Evolutionary conservation across 2,329 filamentous ascomycete species (phyloP), one percentile per base, ranked within the genome.

Genomic region (Purpureocillium takamizusanense): DNA sequence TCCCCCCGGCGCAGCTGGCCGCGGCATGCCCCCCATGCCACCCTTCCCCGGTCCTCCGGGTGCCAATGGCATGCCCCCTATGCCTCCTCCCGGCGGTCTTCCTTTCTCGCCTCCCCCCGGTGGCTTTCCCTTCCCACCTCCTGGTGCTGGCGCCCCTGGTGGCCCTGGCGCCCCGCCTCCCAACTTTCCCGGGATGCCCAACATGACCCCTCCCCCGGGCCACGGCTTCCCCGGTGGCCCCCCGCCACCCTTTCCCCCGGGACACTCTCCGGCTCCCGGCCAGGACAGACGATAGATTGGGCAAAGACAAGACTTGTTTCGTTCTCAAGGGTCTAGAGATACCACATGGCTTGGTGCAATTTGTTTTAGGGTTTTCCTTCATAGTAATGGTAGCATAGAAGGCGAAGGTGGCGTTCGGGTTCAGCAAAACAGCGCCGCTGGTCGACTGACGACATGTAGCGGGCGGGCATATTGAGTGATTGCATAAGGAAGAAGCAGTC

Each of bases 21-120:
- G 70, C 49, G 72, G 72, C 45, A 65, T 69, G 54, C 61, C 62
- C 28, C 59, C 61, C 16, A 63, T 68, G 49, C 63, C 65, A 29
- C 61, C 62, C 56, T 67, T 70, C 51, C 61, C 62, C 57, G 66
- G 69, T 51, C 60, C 65, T 4, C 59, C 65, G 2, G 59, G 58
- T 5, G 53, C 55, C 32, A 62, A 56, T 36, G 56, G 54, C 31
- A 37, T 57, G 15, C 54, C 51, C n/a, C 50, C 58, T 5, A 65
- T 68, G 30, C 65, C 65, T 11, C 62, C 65, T 21, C 56, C 63
- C 4, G 56, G 58, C 33, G 53, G 43, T 21, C 33, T 46, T 14
- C 45, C 45, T 2, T 68, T 70, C 52, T 59, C 65, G 11, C 58
- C 66, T 2, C 59, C 59, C 8, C 53, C 56, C 28, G 62, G 56